Evolutionary conservation across 192 early-diverging fungal genomes (phyloP), one percentile per base, ranked within the genome.

Genomic region (Coemansia sp.): DNA sequence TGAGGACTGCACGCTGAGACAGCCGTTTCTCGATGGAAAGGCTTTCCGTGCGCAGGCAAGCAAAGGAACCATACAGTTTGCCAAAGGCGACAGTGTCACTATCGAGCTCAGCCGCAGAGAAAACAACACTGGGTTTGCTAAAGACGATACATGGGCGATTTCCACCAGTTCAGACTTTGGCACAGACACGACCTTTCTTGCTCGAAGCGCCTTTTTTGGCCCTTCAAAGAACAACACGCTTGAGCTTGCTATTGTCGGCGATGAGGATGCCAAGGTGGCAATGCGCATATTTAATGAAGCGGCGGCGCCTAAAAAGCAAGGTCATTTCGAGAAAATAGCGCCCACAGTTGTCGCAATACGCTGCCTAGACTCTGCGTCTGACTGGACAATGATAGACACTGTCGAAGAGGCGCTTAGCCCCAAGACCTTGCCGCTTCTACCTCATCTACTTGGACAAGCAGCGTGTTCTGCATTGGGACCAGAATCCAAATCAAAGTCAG

Each of bases 311-410:
- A 25, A 33, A 57, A 54, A 25, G 52, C 49, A 49, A 45, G 52
- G 18, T 12, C 36, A 48, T 10, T 60, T 36, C 22, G 63, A 67
- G n/a, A 61, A 59, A 18, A 17, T 62, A 0, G 48, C 61, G 48
- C 61, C 71, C 1, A 63, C 50, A 0, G 66, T 76, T 8, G 64
- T 71, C 11, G 80, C 73, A 0, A 67, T 77, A n/a, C 66, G 74
- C 42, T 82, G 80, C 38, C 51, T 76, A 55, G 71, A 73, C 32
- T 77, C 74, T 25, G 64, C 68, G 10, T 77, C 72, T 2, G 77
- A 76, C 56, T 84, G 76, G 77, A 66, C 74, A 12, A 84, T 84
- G 82, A 36, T 84, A 11, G 77, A 77, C 48, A 79, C 70, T 1
- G 59, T 73, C 11, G 75, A 73, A 51, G 66, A 66, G 36, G 33